Evolutionary conservation across 495 filamentous ascomycete genomes (phyloP).

Genomic region (Neurospora sublineolata): DNA sequence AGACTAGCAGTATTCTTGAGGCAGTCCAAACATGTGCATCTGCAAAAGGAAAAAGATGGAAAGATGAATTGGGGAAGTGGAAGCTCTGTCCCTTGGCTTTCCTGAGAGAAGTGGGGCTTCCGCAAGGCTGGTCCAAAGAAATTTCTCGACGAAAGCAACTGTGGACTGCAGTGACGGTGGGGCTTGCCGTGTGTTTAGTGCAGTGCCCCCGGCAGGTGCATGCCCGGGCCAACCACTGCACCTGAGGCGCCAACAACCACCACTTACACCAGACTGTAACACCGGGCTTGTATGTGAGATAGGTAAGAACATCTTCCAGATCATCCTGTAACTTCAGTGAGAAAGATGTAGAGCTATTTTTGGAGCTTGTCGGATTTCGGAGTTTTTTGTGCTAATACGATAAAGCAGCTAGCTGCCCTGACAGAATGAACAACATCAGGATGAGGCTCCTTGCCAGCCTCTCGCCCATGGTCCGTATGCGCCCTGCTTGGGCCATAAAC

Average conservation of each 20-base stretch:
- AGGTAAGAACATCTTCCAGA: background rate
- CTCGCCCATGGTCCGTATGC: background rate
- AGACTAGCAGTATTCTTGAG: background rate
- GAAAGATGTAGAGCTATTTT: background rate
- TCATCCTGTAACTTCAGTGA: background rate
- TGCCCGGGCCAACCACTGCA: background rate
- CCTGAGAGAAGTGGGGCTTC: background rate
- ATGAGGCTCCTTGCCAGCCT: background rate
- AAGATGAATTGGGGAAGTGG: background rate
- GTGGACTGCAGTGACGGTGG: background rate
- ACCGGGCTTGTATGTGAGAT: background rate
- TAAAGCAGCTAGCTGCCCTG: background rate
- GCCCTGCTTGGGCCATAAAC: background rate
- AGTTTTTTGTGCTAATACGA: background rate
- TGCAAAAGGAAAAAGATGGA: background rate
- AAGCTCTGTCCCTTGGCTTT: background rate
- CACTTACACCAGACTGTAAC: background rate
- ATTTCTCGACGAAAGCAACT: background rate
- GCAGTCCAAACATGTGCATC: background rate
- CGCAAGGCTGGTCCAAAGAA: conserved; percentile 6
- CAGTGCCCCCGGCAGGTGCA: background rate
- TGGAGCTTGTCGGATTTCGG: background rate
- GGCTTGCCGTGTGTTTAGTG: background rate
- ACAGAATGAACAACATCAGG: background rate
- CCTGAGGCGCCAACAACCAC: background rate